Conservation (phyloP, 2,329 filamentous ascomycete genomes). For the Cladobotryum mycophilum region DNA sequence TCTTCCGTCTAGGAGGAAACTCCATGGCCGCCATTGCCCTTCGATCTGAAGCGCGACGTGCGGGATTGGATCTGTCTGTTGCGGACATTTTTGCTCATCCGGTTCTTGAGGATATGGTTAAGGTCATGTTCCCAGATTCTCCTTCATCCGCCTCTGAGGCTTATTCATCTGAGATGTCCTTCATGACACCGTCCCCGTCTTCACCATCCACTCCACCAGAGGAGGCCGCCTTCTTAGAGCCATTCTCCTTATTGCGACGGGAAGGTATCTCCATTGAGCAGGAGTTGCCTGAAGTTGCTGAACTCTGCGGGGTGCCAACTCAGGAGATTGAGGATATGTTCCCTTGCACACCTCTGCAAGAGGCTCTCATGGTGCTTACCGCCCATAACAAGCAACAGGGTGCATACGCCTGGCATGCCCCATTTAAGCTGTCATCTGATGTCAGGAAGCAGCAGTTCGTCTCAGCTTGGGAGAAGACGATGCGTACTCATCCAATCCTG, state of each 20-base stretch:
- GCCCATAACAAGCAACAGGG: not conserved
- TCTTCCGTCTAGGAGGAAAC: slow-evolving; percentile 3
- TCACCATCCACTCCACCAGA: not conserved
- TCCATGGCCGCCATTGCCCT: slow-evolving; percentile 6
- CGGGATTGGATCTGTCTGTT: not conserved
- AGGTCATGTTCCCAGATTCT: too few relatives aligned
- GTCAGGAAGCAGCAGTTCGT: not conserved
- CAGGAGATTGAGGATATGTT: not conserved
- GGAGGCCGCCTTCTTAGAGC: too few relatives aligned
- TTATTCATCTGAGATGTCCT: not conserved
- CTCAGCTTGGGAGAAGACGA: slow-evolving; percentile 1
- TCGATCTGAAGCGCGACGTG: not conserved
- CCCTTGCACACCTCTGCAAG: slow-evolving; percentile 4
- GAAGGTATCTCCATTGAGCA: not conserved
- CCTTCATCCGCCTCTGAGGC: too few relatives aligned
- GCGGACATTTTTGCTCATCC: slow-evolving; percentile 2
- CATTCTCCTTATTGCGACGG: too few relatives aligned
- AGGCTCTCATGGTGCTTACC: slow-evolving; percentile 5
- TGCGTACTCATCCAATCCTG: not conserved
- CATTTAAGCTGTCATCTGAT: not conserved
- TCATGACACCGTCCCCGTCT: not conserved
- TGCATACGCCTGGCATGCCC: slow-evolving; percentile 1
- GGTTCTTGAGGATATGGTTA: not conserved
- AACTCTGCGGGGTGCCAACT: not conserved
- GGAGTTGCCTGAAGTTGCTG: not conserved